Conservation (phyloP, 2,329 filamentous ascomycete genomes). For the Nannizzia gypsea region DNA sequence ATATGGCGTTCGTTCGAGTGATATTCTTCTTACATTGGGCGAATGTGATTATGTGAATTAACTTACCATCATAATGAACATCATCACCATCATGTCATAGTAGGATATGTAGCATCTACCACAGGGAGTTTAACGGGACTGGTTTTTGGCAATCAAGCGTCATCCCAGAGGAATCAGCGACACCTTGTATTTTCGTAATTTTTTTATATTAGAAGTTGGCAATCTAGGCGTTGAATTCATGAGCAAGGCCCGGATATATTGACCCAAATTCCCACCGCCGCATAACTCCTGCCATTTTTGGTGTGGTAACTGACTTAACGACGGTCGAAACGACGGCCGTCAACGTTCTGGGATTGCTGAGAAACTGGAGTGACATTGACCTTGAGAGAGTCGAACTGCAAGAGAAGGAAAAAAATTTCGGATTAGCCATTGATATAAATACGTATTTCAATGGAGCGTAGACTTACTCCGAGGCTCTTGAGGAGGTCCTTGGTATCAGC, state of each 20-base stretch:
- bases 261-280: constrained; percentile 4
- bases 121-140: background rate
- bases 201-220: constrained; percentile 15
- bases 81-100: background rate
- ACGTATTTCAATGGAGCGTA: constrained; percentile 10
- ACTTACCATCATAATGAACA: background rate
- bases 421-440: background rate
- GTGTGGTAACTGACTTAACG: constrained; percentile 10
- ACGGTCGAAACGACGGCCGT: constrained; percentile 61
- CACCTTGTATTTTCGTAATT: constrained; percentile 55
- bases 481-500: constrained; percentile 97
- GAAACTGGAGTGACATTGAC: constrained; percentile 88
- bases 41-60: too few relatives aligned
- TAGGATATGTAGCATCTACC: background rate
- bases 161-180: constrained; percentile 74
- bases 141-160: constrained; percentile 84
- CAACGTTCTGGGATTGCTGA: constrained; percentile 66
- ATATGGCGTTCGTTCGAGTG: background rate
- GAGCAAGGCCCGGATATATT: background rate
- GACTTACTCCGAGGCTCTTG: constrained; percentile 94
- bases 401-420: constrained; percentile 6
- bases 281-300: constrained; percentile 5
- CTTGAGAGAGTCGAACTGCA: constrained; percentile 88
- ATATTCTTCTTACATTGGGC: background rate
- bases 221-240: background rate